These are phyloP conservation scores for Lagenaria siceraria DNA, from an alignment of 306 rosid genomes.

Conservation along the genomic window DNA sequence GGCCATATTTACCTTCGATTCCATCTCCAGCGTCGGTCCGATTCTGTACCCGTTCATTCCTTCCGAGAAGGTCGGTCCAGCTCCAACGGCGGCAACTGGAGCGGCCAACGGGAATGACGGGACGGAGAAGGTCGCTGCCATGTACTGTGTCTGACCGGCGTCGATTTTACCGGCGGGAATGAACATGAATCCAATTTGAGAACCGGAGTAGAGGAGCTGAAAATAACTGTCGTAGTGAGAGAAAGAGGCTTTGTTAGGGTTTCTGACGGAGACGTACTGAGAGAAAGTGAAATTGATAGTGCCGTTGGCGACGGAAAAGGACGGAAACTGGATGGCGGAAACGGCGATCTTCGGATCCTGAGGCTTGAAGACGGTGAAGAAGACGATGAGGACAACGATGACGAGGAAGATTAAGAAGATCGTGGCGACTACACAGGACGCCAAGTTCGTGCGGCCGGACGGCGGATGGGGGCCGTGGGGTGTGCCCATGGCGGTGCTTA, in stretches of 20 bases:
- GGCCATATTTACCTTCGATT: constrained; percentile 47
- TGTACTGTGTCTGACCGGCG: constrained; percentile 48
- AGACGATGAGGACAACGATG: constrained; percentile 42
- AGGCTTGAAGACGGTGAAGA: constrained; percentile 72
- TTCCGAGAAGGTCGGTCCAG: constrained; percentile 22
- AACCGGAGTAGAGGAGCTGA: constrained; percentile 69
- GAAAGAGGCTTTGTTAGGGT: constrained; percentile 71
- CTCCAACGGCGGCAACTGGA: constrained; percentile 9
- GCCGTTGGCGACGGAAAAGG: constrained; percentile 54
- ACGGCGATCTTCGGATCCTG: constrained; percentile 61
- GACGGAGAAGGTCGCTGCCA: constrained; percentile 74
- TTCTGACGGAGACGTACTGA: constrained; percentile 60
- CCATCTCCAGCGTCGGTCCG: constrained; percentile 62
- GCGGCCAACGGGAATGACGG: constrained; percentile 41
- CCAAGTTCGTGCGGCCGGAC: constrained; percentile 78
- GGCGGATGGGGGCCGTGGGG: constrained; percentile 31
- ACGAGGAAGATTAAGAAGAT: constrained; percentile 50
- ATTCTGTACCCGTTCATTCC: constrained; percentile 26
- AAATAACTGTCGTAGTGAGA: constrained; percentile 77
- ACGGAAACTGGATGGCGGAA: constrained; percentile 61
- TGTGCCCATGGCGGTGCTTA: constrained; percentile 31
- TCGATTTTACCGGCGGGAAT: constrained; percentile 78
- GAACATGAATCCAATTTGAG: constrained; percentile 80
- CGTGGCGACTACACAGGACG: constrained; percentile 77
- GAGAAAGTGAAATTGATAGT: constrained; percentile 72